Evolutionary conservation across 352 stramenopile genomes (phyloP).

Genomic region (Phytophthora multivora): DNA sequence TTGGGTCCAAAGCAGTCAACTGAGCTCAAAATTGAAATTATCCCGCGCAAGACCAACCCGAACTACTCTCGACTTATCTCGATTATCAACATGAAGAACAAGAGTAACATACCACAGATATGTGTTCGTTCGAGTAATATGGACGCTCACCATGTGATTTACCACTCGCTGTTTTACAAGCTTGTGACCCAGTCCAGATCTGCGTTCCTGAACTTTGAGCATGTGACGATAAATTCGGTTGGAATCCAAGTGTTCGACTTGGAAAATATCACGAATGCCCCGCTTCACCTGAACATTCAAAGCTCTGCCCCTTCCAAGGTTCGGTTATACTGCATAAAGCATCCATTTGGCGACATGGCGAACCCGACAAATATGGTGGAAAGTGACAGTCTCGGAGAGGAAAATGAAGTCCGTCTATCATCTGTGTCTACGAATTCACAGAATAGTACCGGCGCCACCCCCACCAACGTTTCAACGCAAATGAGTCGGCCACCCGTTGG

Average conservation of each 20-base stretch:
- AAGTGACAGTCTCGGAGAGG: slow-evolving; percentile 15
- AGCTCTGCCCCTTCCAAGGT: slow-evolving; percentile 77
- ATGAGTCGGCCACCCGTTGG: slow-evolving; percentile 23
- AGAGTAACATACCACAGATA: slow-evolving; percentile 83
- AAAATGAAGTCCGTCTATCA: slow-evolving; percentile 19
- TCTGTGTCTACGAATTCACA: slow-evolving; percentile 32
- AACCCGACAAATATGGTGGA: slow-evolving; percentile 20
- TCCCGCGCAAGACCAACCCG: slow-evolving; percentile 88
- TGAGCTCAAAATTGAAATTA: slow-evolving; percentile 91
- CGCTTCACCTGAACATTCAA: slow-evolving; percentile 79
- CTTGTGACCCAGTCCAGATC: slow-evolving; percentile 84
- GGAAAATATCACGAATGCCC: slow-evolving; percentile 88
- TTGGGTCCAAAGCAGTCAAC: slow-evolving; percentile 87
- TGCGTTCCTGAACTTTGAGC: slow-evolving; percentile 89
- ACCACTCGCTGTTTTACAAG: slow-evolving; percentile 92
- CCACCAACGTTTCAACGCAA: slow-evolving; percentile 30
- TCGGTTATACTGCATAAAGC: slow-evolving; percentile 73
- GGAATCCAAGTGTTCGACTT: slow-evolving; percentile 89
- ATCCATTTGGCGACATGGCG: slow-evolving; percentile 38
- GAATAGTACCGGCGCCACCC: slow-evolving; percentile 20
- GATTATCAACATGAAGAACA: slow-evolving; percentile 89
- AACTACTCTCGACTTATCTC: slow-evolving; percentile 90
- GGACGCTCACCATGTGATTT: slow-evolving; percentile 91
- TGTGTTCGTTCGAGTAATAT: slow-evolving; percentile 91
- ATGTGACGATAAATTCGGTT: slow-evolving; percentile 84